Evolutionary conservation across 202 grass and related monocot species (phyloP), one percentile per base, ranked within the genome.

Genomic region (Schoenoplectus triqueter): DNA sequence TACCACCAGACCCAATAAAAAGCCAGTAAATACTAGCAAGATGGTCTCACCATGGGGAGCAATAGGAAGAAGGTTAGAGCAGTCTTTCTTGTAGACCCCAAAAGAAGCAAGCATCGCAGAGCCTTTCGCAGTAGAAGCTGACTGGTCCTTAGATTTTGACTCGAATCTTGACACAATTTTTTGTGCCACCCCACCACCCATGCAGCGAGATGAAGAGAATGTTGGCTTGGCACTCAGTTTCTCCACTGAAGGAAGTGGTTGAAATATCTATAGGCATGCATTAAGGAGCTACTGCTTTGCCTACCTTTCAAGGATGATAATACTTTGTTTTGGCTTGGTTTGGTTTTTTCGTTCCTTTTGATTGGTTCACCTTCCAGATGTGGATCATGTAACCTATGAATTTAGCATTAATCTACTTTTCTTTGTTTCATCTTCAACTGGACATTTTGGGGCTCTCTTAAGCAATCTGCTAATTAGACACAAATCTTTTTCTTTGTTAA

Each of bases 261-360:
- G 84, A 95, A 95, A 98, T 81, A 98, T 95, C 95, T 98, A 80
- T 64, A 69, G 80, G 57, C 52, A 9, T 67, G 73, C 15, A 66
- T 93, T 89, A 95, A 92, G 91, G 87, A 89, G 18, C 31, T 13
- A 86, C 52, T 44, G 42, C 55, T 17, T 83, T 45, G 10, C 75
- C 14, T 52, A 73, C 61, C 73, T 50, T 56, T 22, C 40, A 22
- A 67, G 31, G 31, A 59, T 57, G 15, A 57, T 57, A 51, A 4
- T 57, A 39, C 4, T 14, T 57, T 56, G 14, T 20, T 55, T 57
- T 40, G 6, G 22, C 55, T 77, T 71, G 55, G 19, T 55, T 77
- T 56, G 11, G 31, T 15, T 79, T 78, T 76, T 13, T 76, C 15
- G 48, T 76, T 54, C 51, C 52, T 79, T 78, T 10, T 17, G 13